A percentile compares a stretch with the other conserved stretches of the same genome.
Conservation (phyloP, 2,329 filamentous ascomycete species). For the Trichophyton benhamiae region DNA sequence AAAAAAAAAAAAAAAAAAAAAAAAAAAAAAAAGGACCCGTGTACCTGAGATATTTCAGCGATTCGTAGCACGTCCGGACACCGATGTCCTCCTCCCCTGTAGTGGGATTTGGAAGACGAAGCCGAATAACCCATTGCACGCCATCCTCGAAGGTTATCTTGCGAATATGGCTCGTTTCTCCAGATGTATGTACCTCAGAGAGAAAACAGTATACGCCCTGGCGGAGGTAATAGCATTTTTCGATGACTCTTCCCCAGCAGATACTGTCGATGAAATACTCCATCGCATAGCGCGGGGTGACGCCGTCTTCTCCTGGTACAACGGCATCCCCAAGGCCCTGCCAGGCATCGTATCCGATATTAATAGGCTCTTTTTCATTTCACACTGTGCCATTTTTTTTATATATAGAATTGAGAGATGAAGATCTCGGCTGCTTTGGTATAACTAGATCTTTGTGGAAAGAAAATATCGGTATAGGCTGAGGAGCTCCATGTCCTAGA, state of each 20-base stretch:
- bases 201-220: background rate
- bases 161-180: constrained; percentile 2
- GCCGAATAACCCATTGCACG: constrained; percentile 5
- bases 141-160: constrained; percentile 4
- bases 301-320: too few relatives aligned
- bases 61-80: background rate
- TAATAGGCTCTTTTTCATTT: background rate
- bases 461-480: background rate
- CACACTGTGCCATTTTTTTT: background rate
- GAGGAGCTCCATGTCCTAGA: background rate
- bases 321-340: background rate
- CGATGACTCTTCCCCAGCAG: background rate
- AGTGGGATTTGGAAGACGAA: background rate
- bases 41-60: background rate
- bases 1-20: background rate
- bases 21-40: background rate
- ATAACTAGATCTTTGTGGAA: background rate
- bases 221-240: background rate
- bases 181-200: background rate
- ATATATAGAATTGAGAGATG: background rate
- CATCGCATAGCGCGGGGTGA: background rate
- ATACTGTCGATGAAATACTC: background rate
- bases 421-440: background rate
- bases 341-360: background rate
- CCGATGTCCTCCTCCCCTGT: background rate